Evolutionary conservation across 192 early-diverging fungal genomes (phyloP).

Genomic region (Mortierella claussenii): DNA sequence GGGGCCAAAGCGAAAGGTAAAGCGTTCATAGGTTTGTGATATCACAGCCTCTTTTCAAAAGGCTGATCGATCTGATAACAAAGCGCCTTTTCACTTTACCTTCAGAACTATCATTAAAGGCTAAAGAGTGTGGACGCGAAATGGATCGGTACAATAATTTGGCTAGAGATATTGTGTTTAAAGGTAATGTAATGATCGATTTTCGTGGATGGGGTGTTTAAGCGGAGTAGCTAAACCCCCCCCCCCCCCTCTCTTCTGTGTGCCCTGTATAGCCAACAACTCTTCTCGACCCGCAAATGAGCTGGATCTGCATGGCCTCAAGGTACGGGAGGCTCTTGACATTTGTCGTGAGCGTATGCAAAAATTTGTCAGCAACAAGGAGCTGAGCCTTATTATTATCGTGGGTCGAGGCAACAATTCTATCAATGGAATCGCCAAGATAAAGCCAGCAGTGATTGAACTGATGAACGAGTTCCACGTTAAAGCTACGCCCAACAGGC

Average conservation of each 20-base stretch:
- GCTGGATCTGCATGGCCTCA: slow-evolving; percentile 77
- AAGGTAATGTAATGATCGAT: slow-evolving; percentile 38
- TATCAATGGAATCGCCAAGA: slow-evolving; percentile 63
- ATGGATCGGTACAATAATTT: slow-evolving; percentile 68
- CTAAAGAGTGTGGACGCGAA: slow-evolving; percentile 62
- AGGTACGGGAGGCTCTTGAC: slow-evolving; percentile 69
- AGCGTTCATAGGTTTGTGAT: background rate
- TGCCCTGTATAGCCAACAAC: slow-evolving; percentile 57
- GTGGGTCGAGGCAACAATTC: slow-evolving; percentile 73
- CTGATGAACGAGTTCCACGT: slow-evolving; percentile 64
- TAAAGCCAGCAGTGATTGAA: slow-evolving; percentile 73
- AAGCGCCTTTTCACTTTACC: background rate
- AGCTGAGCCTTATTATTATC: slow-evolving; percentile 65
- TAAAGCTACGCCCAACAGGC: slow-evolving; percentile 58
- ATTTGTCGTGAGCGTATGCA: slow-evolving; percentile 59
- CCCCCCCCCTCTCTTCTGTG: background rate
- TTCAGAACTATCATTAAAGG: slow-evolving; percentile 60
- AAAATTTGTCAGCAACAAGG: slow-evolving; percentile 58
- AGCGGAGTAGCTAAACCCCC: too few species aligned
- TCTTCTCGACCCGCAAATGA: slow-evolving; percentile 50
- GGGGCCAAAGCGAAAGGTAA: slow-evolving; percentile 57
- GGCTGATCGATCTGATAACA: background rate
- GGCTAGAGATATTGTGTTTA: slow-evolving; percentile 63
- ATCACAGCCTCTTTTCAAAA: background rate
- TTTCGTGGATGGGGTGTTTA: background rate